Conservation (phyloP, 1,139 yeast species). For the Suhomyces bribrorum region DNA sequence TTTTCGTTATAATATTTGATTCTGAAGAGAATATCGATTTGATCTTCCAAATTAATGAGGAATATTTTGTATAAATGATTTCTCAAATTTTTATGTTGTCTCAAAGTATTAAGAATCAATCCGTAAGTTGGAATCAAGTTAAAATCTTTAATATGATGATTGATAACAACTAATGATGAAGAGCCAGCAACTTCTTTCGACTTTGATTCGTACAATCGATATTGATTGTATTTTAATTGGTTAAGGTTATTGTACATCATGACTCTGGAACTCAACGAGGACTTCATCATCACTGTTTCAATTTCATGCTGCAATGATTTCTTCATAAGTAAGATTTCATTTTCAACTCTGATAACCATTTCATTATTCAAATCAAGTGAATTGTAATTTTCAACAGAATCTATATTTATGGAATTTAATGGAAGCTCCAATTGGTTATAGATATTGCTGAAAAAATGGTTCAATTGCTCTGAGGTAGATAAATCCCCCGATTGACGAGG, state of each 20-base stretch:
- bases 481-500: conserved; percentile 5
- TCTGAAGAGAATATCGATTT: conserved; percentile 38
- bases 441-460: conserved; percentile 19
- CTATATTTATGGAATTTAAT: conserved; percentile 30
- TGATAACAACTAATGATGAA: conserved; percentile 23
- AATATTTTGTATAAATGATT: conserved; percentile 42
- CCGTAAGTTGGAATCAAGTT: conserved; percentile 40
- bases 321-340: conserved; percentile 32
- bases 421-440: conserved; percentile 30
- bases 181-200: conserved; percentile 15
- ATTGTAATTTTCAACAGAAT: conserved; percentile 32
- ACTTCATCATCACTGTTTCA: conserved; percentile 29
- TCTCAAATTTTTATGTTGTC: conserved; percentile 28
- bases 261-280: conserved; percentile 22
- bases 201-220: conserved; percentile 30
- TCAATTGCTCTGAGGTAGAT: conserved; percentile 9
- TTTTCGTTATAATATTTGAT: conserved; percentile 37
- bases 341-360: conserved; percentile 27
- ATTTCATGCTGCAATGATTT: conserved; percentile 34
- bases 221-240: conserved; percentile 31
- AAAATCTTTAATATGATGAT: conserved; percentile 34
- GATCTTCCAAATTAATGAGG: conserved; percentile 41
- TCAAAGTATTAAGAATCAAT: conserved; percentile 26
- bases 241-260: conserved; percentile 25
- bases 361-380: conserved; percentile 29